A percentile compares a stretch with the other conserved stretches of the same genome.
These are phyloP conservation scores for Tetragonia tetragonoides DNA, from an alignment of 148 eudicot genomes.

Conservation along the genomic window DNA sequence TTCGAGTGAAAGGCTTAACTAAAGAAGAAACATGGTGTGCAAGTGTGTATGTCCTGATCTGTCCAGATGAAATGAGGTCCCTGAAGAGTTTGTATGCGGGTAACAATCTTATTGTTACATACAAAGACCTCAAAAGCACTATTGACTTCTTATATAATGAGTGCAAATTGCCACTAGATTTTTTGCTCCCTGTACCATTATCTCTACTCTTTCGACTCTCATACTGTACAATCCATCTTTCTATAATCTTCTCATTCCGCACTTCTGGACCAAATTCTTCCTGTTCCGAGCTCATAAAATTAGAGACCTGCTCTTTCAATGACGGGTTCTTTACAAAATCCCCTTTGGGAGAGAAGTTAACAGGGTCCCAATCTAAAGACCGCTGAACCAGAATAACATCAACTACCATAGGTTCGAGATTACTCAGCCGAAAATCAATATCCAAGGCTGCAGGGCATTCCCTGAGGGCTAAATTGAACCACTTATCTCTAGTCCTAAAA, in stretches of 20 bases:
- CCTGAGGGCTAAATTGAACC: constrained; percentile 83
- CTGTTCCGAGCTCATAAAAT: constrained; percentile 43
- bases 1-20: constrained; percentile 70
- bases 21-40: constrained; percentile 68
- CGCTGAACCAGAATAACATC: constrained; percentile 70
- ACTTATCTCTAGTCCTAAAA: constrained; percentile 72
- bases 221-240: constrained; percentile 92
- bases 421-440: constrained; percentile 82
- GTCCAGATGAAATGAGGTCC: constrained; percentile 67
- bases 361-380: constrained; percentile 40
- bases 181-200: constrained; percentile 45
- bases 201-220: constrained; percentile 55
- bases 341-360: constrained; percentile 42
- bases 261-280: constrained; percentile 44
- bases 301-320: constrained; percentile 36
- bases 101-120: constrained; percentile 70
- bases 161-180: constrained; percentile 51
- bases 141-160: constrained; percentile 68
- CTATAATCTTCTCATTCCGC: constrained; percentile 64
- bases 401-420: constrained; percentile 82
- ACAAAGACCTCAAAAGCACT: constrained; percentile 73
- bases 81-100: constrained; percentile 84
- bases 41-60: constrained; percentile 56
- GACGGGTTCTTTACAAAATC: constrained; percentile 34
- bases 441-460: constrained; percentile 87